Evolutionary conservation across 768 basidiomycete species (phyloP), one percentile per base, ranked within the genome.

Genomic region (Trametes maxima): DNA sequence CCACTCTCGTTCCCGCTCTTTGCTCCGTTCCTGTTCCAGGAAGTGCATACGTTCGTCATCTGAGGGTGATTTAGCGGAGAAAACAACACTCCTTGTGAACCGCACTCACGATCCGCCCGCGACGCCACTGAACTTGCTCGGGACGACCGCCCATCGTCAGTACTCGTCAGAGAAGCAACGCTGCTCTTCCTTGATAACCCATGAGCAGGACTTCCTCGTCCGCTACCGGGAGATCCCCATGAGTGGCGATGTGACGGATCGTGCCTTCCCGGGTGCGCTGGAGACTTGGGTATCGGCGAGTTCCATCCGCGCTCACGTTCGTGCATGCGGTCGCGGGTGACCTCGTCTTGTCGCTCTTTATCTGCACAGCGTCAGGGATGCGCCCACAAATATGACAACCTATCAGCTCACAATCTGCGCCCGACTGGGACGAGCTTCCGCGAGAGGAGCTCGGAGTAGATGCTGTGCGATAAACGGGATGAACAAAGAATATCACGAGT

Each of bases 1-100:
- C 84, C 85, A 85, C 52, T 79, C 78, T 36, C 81, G 77, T 65
- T 85, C 86, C 40, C 79, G 76, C 56, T 84, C 82, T 28, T 74
- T 61, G 47, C 76, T 75, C 47, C 73, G 77, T 53, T 85, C 84
- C 45, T 68, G 69, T 55, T 80, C 79, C 22, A 77, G 55, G 47
- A 81, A 81, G 40, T 68, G 69, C 5, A 75, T 67, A 37, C 75
- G 75, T 43, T 84, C 83, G 48, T 70, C 75, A 70, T 82, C 85
- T 86, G 59, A 22, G 12, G 3, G 40, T 14, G 3, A 28, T 28
- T 10, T 55, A 67, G 50, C 36, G 42, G 40, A 48, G 14, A 13
- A 47, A 56, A 53, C 37, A 44, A 33, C 13, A 19, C 16, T 50
- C 46, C 54, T 64, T 55, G 16, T 21, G 22, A 43, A 37, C 14